Base-by-base conservation (phyloP, 73 alveolate genomes). In the Stentor coeruleus region DNA sequence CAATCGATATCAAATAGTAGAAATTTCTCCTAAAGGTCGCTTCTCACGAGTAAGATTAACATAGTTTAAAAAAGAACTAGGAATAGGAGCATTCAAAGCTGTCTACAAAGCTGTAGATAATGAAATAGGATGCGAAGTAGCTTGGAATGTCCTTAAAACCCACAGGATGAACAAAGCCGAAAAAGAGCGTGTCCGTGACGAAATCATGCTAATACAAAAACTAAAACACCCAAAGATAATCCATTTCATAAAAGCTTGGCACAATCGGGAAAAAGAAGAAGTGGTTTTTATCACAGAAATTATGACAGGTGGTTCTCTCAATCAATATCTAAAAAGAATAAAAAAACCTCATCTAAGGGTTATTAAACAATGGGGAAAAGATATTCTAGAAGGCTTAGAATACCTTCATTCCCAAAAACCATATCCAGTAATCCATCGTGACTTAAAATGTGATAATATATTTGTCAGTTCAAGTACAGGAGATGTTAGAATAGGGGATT, bases 401-500 rank as follows among this genome's bases (percentile, higher is more conserved):
- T 96, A 96, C 85, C 91, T 96, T 26, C 99, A 96, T 88, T 90
- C 92, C 35, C 75, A 83, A 42, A 87, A 89, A 14, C 98, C 98
- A 20, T 74, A 76, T 31, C 98, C 98, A 38, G 88, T 93, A 3
- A 93, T 93, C 31, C 98, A 93, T 81, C 89, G 99, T 84, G 98
- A 93, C 84, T 87, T 93, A 36, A 93, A 93, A 90, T 97, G 99
- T 85, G 99, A 97, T 60, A 97, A 97, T 87, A 95, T 97, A 77
- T 97, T 97, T 72, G 93, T 97, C 42, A 97, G 95, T 82, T 91
- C 98, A 58, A 91, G 91, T 74, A 92, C 95, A 55, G 98, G 98
- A n/a, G 98, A 97, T 88, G 93, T 97, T 28, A 88, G 97, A 85
- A 97, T 97, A 39, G 99, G 99, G 28, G 99, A 97, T 87, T 93